Evolutionary conservation across 2,329 filamentous ascomycete genomes (phyloP), one percentile per base, ranked within the genome.

Genomic region (Pseudogymnoascus pannorum): DNA sequence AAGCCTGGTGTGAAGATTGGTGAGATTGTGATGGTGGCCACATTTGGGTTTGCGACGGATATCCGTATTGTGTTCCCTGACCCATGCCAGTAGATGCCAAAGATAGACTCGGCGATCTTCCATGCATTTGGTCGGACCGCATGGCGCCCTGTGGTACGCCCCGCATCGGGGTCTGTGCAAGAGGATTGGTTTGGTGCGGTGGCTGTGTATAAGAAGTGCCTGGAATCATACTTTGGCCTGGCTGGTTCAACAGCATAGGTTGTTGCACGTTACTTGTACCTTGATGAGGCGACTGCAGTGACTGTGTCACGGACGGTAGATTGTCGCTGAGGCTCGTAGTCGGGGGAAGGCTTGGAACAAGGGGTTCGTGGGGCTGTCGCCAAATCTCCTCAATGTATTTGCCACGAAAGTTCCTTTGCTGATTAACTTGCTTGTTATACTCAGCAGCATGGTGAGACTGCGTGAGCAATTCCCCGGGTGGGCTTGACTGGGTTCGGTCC

Each of bases 391-490:
- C 87, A 66, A 96, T 79, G 67, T 91, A 95, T 62, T 92, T 87
- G 63, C 81, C 84, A 62, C 94, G 88, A 75, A 89, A 87, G 38
- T 86, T 85, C 62, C 93, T 87, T 73, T 92, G 88, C 68, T 89
- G 84, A 69, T 89, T 91, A 59, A 97, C 80, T 54, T 84, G 83
- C 69, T 94, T 91, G 77, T 93, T 97, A 77, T 88, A 96, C 68
- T 97, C 93, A 62, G 91, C 91, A 16, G 93, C 88, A 65, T 96
- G 91, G 58, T 91, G 86, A 26, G 92, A 91, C 73, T 97, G 92
- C 51, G 89, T 88, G 66, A 94, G 81, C 60, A 97, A 85, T 69
- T 97, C 93, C 54, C 84, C 80, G 26, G 90, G 81, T 29, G 87
- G 84, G 65, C 87, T 89, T 9, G 91, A 81, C 72, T 92, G 86